Evolutionary conservation across 352 stramenopile genomes (phyloP), one percentile per base, ranked within the genome.

Genomic region (Pythium guiyangense): DNA sequence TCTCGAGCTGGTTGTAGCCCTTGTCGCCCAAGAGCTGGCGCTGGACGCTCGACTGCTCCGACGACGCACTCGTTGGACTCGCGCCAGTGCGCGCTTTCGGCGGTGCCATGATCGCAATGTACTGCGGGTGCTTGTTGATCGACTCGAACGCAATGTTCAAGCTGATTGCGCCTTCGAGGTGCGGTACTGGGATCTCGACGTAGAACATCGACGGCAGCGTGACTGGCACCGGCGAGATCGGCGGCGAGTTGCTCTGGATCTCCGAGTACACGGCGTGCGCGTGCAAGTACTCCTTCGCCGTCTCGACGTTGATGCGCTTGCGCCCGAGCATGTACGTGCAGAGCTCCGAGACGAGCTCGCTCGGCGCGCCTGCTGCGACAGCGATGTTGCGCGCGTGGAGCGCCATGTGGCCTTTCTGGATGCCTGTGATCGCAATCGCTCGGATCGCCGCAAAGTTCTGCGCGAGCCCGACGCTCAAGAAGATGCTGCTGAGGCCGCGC

Each of bases 371-470:
- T 43, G 74, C 82, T n/a, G 82, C 84, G 14, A 94, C 82, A 6
- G 84, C 84, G 40, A 94, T 92, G 64, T 94, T 94, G 59, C 84
- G 79, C 22, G 84, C 84, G 35, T 94, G 84, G 48, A 94, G 73
- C 25, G 84, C 83, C 84, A 94, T 94, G 72, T 94, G 84, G 47
- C 84, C 84, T 52, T 88, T 85, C 50, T 96, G 84, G 62, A 96
- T 96, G 31, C 86, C 86, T 31, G 81, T 93, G 69, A 92, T 82
- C 10, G 86, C 86, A 40, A 96, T 86, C 35, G 86, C 86, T 20
- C 84, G 81, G 46, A 96, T 77, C 22, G 86, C 86, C 2, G 84
- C 86, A 61, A 94, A 90, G 70, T 96, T 96, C 62, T 96, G 86
- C 25, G 86, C 84, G 18, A 96, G 67, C 3, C 86, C 86, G 55